Base-by-base conservation (phyloP, 116 monocot genomes). In the Iris pallida region DNA sequence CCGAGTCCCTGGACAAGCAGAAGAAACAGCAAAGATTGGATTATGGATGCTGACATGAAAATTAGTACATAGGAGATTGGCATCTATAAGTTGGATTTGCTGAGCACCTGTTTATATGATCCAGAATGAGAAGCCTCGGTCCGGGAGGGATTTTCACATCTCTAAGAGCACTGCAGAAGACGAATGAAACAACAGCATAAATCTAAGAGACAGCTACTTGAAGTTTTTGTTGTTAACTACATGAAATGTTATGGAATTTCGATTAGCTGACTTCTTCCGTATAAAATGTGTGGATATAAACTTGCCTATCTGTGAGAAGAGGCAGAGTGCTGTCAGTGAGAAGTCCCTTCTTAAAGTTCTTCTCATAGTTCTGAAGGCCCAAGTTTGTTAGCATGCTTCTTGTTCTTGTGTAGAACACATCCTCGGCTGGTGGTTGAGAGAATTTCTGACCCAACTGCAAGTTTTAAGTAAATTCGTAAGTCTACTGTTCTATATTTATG, bases 81-180 rank as follows among this genome's bases (percentile, higher is more conserved):
- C n/a, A 30, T 30, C 30, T 30, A 3, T 30, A 30, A 30, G 30
- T 30, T 30, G 3, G 3, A 13, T 61, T 57, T 2, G 8, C 6
- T 53, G 0, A 44, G 69, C 57, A 85, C 85, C 85, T 85, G 9
- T 81, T 67, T 52, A 85, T 75, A 63, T 85, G 85, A 75, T 85
- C 78, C 5, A 85, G 78, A 54, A 85, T 85, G 59, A 85, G 74
- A 72, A 85, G 85, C 74, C 85, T 85, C 6, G 85, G 85, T 2
- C 85, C 85, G 43, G 85, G 85, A 58, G 85, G 85, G 46, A 85
- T 81, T 67, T 81, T 78, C 17, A 81, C 78, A 81, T 85, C 85
- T 72, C 85, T 85, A 41, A 85, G 81, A 71, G 85, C 85, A 68
- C 81, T 85, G 71, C 12, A 68, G 42, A 8, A 80, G 45, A 2